Evolutionary conservation across 2,329 filamentous ascomycete species (phyloP), one percentile per base, ranked within the genome.

Genomic region (Triangularia verruculosa): DNA sequence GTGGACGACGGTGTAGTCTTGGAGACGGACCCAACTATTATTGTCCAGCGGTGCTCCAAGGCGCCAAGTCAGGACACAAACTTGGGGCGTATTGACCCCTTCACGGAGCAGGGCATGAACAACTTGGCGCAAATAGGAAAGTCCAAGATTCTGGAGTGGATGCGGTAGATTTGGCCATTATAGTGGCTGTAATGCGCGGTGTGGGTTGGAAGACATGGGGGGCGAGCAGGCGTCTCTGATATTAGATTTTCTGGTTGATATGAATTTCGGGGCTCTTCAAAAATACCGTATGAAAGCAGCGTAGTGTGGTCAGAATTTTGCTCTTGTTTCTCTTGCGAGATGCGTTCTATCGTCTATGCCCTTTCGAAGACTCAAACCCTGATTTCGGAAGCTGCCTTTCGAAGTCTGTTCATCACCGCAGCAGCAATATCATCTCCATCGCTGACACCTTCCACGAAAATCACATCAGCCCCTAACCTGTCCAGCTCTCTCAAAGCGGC

Each of bases 1-100:
- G 87, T 96, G 61, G 93, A 97, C 78, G 93, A 96, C 74, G 95
- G 95, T 65, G 96, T 98, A 75, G 94, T 99, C 71, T 87, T 99
- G 66, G 95, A 99, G 81, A 98, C 94, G 0, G 95, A 99, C 76
- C 93, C 95, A 0, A 94, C 95, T 68, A 91, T 97, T 72, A 91
- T 99, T 69, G 90, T 94, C 57, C 93, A 93, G 75, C 84, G 95
- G 70, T 95, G 98, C 72, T 97, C 92, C 83, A 89, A 90, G 77
- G 93, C 95, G 47, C 95, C 95, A 9, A 88, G 89, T 51, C 91
- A 96, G 73, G 95, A 99, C 79, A 89, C 93, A 71, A 92, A 93
- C 74, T 86, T 97, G 77, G 92, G 95, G 82, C 92, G 91, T 74
- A 94, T 98, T 77, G 94, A 98, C 76, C 87, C 75, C 11, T 76